Conservation (phyloP, 148 eudicot species). For the Mesembryanthemum crystallinum region DNA sequence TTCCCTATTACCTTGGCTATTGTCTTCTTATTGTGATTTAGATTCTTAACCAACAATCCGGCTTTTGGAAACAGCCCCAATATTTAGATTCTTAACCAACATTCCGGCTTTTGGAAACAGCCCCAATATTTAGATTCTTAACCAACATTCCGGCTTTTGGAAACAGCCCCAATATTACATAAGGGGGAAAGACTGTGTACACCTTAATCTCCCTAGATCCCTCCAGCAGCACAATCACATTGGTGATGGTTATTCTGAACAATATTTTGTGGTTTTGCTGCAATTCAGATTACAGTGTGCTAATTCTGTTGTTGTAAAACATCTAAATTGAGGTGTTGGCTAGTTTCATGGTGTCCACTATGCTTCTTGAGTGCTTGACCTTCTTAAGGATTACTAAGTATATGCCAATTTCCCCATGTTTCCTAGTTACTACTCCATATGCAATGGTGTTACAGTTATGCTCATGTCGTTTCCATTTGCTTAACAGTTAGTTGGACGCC, state of each 20-base stretch:
- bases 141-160: too few species aligned
- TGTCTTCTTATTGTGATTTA: too few species aligned
- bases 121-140: too few species aligned
- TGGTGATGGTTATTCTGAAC: too few species aligned
- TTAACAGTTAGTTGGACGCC: conserved; percentile 80
- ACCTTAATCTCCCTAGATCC: neutral
- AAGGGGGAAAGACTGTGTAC: neutral
- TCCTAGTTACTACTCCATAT: neutral
- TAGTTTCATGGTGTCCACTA: neutral
- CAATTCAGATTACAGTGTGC: neutral
- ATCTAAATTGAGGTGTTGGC: neutral
- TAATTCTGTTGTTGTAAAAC: neutral
- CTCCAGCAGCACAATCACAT: neutral
- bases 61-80: too few species aligned
- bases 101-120: too few species aligned
- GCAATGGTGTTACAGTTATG: neutral
- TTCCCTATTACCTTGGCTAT: too few species aligned
- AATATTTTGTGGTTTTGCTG: neutral
- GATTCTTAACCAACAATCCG: too few species aligned
- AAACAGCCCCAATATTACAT: too few species aligned
- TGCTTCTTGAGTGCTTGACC: neutral
- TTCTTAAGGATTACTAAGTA: neutral
- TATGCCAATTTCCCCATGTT: neutral
- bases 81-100: too few species aligned
- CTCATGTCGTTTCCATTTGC: conserved; percentile 14